Base-by-base conservation (phyloP, 257 asterid species). In the Nicotiana sylvestris region DNA sequence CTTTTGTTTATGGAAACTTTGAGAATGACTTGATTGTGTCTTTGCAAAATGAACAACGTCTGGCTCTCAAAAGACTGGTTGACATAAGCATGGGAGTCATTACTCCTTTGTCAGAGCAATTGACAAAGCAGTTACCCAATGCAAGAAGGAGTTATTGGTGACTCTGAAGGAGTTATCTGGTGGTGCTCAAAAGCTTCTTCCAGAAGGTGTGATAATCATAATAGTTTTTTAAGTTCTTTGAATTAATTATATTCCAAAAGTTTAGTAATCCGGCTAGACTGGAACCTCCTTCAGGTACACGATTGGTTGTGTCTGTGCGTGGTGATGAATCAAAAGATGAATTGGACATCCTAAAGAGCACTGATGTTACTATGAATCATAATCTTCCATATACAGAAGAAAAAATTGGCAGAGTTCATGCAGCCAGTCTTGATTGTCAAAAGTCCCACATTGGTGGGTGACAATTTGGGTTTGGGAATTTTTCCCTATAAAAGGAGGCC, bases 51-150 rank as follows among this genome's bases (percentile, higher is more conserved):
- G 82, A 86, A 79, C 93, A 96, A 98, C 91, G 95, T 67, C 87
- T 94, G 80, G 98, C 99, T 82, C 97, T 96, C 82, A 94, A 94
- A 82, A 88, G 99, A 80, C 80, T 94, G 94, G 87, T 96, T 82
- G 98, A 96, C 80, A 84, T 94, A 43, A 96, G 98, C 87, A 92
- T 96, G 98, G 99, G 99, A 87, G 93, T 96, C 65, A 96, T 96
- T 88, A 86, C 97, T 83, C 98, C 99, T 79, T 84, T 96, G 56
- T 92, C 99, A 0, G 98, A 94, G 89, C 98, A 94, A 91, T 74
- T 94, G 85, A 93, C 98, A 60, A 96, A 96, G 89, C 98, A 97
- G 37, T 81, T 96, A 64, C 97, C 98, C 82, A 84, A 94, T 58
- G 98, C 98, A 77, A 61, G 94, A 76, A 98, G 21, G 21, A 21